Evolutionary conservation across 306 rosid genomes (phyloP), one percentile per base, ranked within the genome.

Genomic region (Erythrophleum fordii): DNA sequence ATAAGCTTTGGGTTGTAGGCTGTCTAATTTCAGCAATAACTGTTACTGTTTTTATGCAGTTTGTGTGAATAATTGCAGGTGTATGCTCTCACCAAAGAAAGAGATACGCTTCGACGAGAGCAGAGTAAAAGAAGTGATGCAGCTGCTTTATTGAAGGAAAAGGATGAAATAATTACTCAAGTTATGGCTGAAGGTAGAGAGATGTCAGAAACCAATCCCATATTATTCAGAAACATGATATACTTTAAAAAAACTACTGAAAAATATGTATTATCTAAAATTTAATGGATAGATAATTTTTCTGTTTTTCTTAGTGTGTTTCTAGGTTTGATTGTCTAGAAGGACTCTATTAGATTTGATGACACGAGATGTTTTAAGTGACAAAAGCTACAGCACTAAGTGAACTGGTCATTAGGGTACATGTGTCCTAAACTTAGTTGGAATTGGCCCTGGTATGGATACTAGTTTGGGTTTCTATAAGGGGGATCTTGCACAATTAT

Each of bases 141-240:
- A 69, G 98, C 99, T 85, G 93, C 90, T 80, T 98, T 96, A 64
- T 82, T 96, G 92, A 96, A 96, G 88, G 99, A 96, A 88, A 96
- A 96, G 83, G 99, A 96, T 78, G 99, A 96, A 85, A 96, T 96
- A 77, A 96, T 96, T 86, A 96, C 46, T 86, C 99, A 96, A 87
- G 99, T 96, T 83, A 96, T 96, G 99, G 98, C 98, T 67, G 99
- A 96, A 96, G 99, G 99, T 93, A 86, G 20, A 39, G 56, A 41
- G 49, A 53, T 72, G 37, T 71, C 52, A 69, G 72, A 72, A 39
- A 73, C 31, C 72, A 83, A 67, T 35, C 51, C 56, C 73, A 68
- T 41, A 20, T 53, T 13, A 52, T 29, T 20, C 11, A 11, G 44
- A 22, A 20, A 73, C 51, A 35, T 22, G 28, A n/a, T 22, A 25